Base-by-base conservation (phyloP, 2,329 filamentous ascomycete genomes). In the Fusarium paranaense region DNA sequence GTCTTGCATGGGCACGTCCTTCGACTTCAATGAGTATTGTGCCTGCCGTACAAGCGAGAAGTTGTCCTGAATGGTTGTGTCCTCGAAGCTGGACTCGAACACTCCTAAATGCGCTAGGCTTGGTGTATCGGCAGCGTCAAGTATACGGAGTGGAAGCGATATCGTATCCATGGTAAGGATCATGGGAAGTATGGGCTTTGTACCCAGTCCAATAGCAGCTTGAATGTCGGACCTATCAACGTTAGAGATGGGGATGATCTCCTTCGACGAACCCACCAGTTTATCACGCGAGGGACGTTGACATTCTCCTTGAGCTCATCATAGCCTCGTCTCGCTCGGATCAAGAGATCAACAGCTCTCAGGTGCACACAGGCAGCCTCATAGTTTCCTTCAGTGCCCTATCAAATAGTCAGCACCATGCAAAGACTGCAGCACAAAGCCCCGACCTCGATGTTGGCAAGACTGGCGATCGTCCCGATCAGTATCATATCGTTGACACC, bases 381-480 rank as follows among this genome's bases (percentile, higher is more conserved):
- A 20, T 65, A 75, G 25, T 73, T 61, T 9, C 68, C 64, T n/a
- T 75, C 66, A 6, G 64, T 42, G 2, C 67, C 66, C 68, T 71
- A 32, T 3, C 13, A 33, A 16, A 20, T 25, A 13, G 22, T 70
- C 22, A 65, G 60, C 22, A 20, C 63, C 6, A 2, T n/a, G 7
- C 2, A 20, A 18, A 33, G 47, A 47, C 20, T 18, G 3, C 10
- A 5, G 11, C 11, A 14, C 5, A 27, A 20, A 18, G 16, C 16
- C 45, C 60, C 3, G 25, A 71, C 72, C 66, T 73, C 68, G 2
- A 64, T 64, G 45, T 71, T 73, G 14, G 72, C 72, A 13, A 72
- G 72, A 25, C 61, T 69, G 32, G 68, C 72, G 16, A 75, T 67
- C 4, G 68, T 64, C 2, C 66, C 72, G 22, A 73, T 59, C 6